Percentiles rank a stretch among this genome's conserved stretches.
phyloP scores from a whole-genome alignment of 2,329 filamentous ascomycete genomes.

The Colletotrichum nymphaeae region DNA sequence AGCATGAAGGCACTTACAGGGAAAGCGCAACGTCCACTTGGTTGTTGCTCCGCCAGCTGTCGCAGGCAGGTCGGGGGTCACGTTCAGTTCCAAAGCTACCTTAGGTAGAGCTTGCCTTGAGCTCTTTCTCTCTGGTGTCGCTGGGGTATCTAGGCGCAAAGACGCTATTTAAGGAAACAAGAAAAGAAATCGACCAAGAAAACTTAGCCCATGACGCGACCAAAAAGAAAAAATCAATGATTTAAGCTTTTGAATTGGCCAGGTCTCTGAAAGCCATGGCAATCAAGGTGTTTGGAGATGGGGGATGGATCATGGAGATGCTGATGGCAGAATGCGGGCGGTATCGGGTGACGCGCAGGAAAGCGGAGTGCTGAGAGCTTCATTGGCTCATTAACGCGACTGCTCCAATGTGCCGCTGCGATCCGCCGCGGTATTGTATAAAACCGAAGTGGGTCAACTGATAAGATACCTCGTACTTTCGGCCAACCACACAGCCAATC shows the following conservation, averaged over 20 bases:
- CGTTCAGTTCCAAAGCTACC: not conserved
- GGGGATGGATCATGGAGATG: not conserved
- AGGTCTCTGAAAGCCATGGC: conserved; percentile 1
- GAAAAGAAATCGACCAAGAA: not conserved
- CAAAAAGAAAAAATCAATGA: not conserved
- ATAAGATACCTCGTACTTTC: too few species aligned
- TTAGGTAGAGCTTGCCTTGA: not conserved
- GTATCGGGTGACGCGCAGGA: not conserved
- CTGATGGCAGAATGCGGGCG: conserved; percentile 20
- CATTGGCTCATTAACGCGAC: conserved; percentile 19
- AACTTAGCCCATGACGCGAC: conserved; percentile 7
- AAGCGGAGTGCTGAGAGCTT: not conserved
- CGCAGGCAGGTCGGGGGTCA: not conserved
- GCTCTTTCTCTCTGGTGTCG: not conserved
- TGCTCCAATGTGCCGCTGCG: not conserved
- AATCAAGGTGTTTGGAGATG: not conserved
- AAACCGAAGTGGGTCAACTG: not conserved
- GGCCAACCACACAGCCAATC: not conserved
- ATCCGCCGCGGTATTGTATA: not conserved
- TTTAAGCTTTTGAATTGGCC: not conserved
- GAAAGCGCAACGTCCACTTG: conserved; percentile 2
- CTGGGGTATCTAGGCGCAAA: conserved; percentile 25
- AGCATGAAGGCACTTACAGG: conserved; percentile 4
- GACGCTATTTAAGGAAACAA: conserved; percentile 16
- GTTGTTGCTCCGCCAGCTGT: not conserved